These are phyloP conservation scores for Typha latifolia DNA, from an alignment of 176 grass and related monocot genomes.

Conservation along the genomic window DNA sequence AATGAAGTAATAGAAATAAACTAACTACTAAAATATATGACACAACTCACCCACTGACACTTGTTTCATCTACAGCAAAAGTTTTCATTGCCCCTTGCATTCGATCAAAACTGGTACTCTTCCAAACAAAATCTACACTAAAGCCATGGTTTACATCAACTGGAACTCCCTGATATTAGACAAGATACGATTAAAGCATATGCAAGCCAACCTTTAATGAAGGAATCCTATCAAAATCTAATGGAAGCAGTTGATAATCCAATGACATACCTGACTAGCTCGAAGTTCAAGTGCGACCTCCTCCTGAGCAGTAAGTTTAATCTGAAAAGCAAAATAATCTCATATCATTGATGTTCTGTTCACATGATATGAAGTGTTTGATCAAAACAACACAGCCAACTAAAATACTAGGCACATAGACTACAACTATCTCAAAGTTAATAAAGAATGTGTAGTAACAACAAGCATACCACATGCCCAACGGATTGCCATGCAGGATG, in stretches of 20 bases:
- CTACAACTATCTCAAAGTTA: not conserved
- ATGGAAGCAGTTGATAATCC: not conserved
- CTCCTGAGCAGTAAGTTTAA: constrained; percentile 96
- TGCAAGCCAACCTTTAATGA: not conserved
- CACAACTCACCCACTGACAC: constrained; percentile 92
- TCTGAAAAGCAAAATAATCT: constrained; percentile 31
- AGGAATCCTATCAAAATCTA: not conserved
- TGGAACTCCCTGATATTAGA: constrained; percentile 69
- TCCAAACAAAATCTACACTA: constrained; percentile 99
- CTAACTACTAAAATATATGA: not conserved
- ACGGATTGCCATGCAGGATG: constrained; percentile 99
- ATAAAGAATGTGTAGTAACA: not conserved
- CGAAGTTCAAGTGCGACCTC: constrained; percentile 99
- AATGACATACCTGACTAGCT: constrained; percentile 60
- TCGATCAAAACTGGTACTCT: constrained; percentile 98
- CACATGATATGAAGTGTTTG: too few species aligned
- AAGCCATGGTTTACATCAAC: constrained; percentile 85
- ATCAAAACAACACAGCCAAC: too few species aligned
- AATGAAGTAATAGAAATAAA: too few species aligned
- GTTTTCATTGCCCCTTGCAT: constrained; percentile 99
- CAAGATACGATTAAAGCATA: constrained; percentile 10
- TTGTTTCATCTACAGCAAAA: constrained; percentile 97
- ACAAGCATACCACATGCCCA: constrained; percentile 82
- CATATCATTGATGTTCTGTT: too few species aligned
- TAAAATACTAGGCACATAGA: too few species aligned